These are phyloP conservation scores for Fonsecaea monophora DNA, from an alignment of 2,329 filamentous ascomycete genomes.

Conservation along the genomic window DNA sequence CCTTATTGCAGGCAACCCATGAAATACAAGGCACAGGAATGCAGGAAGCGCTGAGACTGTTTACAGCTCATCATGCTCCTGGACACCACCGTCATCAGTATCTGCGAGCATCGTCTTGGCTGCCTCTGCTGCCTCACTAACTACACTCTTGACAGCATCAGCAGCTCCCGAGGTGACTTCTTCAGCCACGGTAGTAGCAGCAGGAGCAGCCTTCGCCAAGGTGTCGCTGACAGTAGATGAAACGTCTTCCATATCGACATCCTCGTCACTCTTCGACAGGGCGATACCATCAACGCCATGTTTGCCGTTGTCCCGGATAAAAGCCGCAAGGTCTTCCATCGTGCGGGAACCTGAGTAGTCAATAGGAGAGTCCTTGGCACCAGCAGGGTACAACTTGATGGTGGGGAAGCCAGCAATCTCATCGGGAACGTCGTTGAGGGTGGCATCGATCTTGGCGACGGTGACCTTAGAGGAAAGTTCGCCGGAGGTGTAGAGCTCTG, in stretches of 20 bases:
- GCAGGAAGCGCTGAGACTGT: slow-evolving; percentile 1
- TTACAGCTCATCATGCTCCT: slow-evolving; percentile 40
- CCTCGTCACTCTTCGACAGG: slow-evolving; percentile 63
- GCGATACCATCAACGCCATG: slow-evolving; percentile 74
- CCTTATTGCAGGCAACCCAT: not conserved
- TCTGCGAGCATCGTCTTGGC: slow-evolving; percentile 36
- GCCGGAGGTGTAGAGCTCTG: slow-evolving; percentile 60
- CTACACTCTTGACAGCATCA: slow-evolving; percentile 33
- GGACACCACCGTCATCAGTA: slow-evolving; percentile 35
- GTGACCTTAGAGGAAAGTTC: slow-evolving; percentile 65
- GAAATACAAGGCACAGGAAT: not conserved
- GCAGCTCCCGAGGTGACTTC: slow-evolving; percentile 68
- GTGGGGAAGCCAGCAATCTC: slow-evolving; percentile 98
- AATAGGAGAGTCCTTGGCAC: slow-evolving; percentile 81
- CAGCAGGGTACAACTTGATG: slow-evolving; percentile 96
- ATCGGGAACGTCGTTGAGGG: slow-evolving; percentile 93
- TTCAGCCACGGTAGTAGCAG: slow-evolving; percentile 52
- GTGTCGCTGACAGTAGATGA: slow-evolving; percentile 46
- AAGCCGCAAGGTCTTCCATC: slow-evolving; percentile 87
- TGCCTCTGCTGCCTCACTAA: slow-evolving; percentile 35
- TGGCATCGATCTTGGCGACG: slow-evolving; percentile 93
- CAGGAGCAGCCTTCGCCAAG: slow-evolving; percentile 41
- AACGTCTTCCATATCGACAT: slow-evolving; percentile 65
- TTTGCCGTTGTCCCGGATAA: slow-evolving; percentile 95
- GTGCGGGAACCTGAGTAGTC: slow-evolving; percentile 89